These are phyloP conservation scores for Coccomyxa sp. DNA, from an alignment of 139 green algal genomes.

Conservation along the genomic window DNA sequence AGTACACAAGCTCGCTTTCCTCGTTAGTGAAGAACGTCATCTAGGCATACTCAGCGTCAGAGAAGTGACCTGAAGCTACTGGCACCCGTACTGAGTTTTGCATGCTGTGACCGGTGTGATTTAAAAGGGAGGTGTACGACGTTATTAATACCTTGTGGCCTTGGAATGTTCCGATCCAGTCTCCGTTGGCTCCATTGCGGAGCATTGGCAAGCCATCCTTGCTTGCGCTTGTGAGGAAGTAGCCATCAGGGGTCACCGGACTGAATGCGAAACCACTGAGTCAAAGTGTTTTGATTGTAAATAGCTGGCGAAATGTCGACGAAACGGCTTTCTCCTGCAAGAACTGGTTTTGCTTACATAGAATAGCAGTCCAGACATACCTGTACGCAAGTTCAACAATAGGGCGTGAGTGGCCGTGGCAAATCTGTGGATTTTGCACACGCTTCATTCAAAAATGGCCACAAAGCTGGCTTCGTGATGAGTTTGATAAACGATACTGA, in stretches of 20 bases:
- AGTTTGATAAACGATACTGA: background rate
- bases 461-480: background rate
- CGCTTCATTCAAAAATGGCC: background rate
- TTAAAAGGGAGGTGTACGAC: too few species aligned
- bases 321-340: too few species aligned
- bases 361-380: constrained; percentile 21
- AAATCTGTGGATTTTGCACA: constrained; percentile 75
- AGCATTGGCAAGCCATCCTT: constrained; percentile 99
- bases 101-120: background rate
- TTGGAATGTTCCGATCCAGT: constrained; percentile 99
- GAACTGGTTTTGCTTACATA: background rate
- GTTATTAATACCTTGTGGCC: constrained; percentile 77
- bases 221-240: constrained; percentile 88
- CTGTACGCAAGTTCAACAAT: constrained; percentile 97
- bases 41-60: background rate
- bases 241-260: constrained; percentile 87
- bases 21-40: background rate
- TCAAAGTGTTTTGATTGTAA: too few species aligned
- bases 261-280: constrained; percentile 36
- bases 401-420: constrained; percentile 91
- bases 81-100: background rate
- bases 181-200: constrained; percentile 86
- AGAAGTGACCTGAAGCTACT: background rate
- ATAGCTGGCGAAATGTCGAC: background rate
- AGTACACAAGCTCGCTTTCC: background rate